Conservation (phyloP, 2,329 filamentous ascomycete species). For the Scedosporium aurantiacum region DNA sequence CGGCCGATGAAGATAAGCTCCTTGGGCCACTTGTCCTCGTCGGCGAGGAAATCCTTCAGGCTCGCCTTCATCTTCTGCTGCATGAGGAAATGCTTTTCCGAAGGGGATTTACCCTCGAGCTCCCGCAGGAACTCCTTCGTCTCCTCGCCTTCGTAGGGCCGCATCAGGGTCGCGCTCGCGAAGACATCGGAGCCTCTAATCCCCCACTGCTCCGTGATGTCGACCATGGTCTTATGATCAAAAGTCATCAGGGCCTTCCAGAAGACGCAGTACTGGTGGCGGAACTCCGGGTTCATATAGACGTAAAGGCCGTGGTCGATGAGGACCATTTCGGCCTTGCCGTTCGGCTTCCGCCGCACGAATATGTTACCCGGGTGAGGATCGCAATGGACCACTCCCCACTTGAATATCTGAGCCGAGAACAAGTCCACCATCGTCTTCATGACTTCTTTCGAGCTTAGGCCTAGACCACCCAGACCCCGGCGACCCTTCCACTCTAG, state of each 20-base stretch:
- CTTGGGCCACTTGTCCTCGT: conserved; percentile 80
- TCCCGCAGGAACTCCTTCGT: conserved; percentile 53
- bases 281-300: conserved; percentile 72
- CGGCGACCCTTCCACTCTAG: conserved; percentile 64
- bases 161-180: conserved; percentile 78
- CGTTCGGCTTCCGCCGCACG: conserved; percentile 71
- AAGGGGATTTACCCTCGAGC: conserved; percentile 44
- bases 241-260: conserved; percentile 94
- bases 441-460: conserved; percentile 82
- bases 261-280: conserved; percentile 76
- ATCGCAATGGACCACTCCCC: conserved; percentile 91
- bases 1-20: conserved; percentile 87
- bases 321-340: conserved; percentile 80
- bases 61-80: conserved; percentile 70
- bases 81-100: conserved; percentile 80
- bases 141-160: conserved; percentile 82
- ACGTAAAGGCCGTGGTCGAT: conserved; percentile 98
- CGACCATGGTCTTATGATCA: conserved; percentile 68
- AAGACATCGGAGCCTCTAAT: conserved; percentile 85
- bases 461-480: conserved; percentile 69
- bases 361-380: conserved; percentile 97
- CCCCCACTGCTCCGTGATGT: conserved; percentile 72
- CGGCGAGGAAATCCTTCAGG: conserved; percentile 58
- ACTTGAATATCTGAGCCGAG: conserved; percentile 95
- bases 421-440: conserved; percentile 93